Evolutionary conservation across 2,329 filamentous ascomycete genomes (phyloP), one percentile per base, ranked within the genome.

Genomic region (Truncatella angustata): DNA sequence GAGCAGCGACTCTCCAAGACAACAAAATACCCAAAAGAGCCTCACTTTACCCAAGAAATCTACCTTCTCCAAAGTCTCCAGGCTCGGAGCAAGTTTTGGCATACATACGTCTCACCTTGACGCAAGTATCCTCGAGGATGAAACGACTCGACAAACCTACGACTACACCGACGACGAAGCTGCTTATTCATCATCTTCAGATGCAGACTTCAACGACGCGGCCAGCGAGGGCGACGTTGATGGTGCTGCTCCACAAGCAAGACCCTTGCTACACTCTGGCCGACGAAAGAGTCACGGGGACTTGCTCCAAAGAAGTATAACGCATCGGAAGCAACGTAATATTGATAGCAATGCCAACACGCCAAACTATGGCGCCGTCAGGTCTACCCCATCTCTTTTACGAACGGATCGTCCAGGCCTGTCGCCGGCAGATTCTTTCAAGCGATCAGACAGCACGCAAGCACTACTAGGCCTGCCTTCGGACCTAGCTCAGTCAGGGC

Each of bases 81-180:
- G 80, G 68, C 69, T 88, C 44, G 85, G 85, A 3, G 77, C 89
- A 20, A 88, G 76, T 58, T 76, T 90, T 55, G 86, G 87, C 2
- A 92, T 93, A 70, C 85, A 86, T 57, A 91, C 89, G 3, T 87
- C 91, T 57, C 83, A 84, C 51, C 71, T 95, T 2, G 78, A 84
- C 7, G 78, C 82, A 52, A 80, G 83, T 21, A 78, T 87, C 10
- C 73, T 89, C 4, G 73, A 76, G 10, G 51, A 40, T 23, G 51
- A 54, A 52, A 47, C 54, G 7, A 43, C 58, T n/a, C 54, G 34
- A 12, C 54, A 53, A 20, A 36, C 54, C 4, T 54, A 58, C 6
- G 54, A 58, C 26, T 60, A 46, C 10, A 60, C 56, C 46, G 61
- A 62, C 12, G 59, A 64, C 21, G 63, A 61, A 16, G 54, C 18